Base-by-base conservation (phyloP, 2,329 filamentous ascomycete species). In the Epichloe gansuensis region DNA sequence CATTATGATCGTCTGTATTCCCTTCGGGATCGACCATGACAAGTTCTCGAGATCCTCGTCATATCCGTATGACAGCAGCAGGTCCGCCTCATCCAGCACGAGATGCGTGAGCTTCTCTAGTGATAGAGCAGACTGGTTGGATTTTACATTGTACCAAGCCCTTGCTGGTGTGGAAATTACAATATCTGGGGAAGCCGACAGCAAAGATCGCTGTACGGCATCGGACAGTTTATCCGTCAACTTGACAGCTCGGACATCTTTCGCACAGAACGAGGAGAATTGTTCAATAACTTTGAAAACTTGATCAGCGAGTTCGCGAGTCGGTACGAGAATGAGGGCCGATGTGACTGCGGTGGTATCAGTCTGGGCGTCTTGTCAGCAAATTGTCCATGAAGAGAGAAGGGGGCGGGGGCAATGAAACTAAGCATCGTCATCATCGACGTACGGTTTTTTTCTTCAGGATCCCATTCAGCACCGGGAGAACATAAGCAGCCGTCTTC, bases 401-500 rank as follows among this genome's bases (percentile, higher is more conserved):
- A 21, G 17, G 2, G 17, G 17, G 17, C 17, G n/a, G 5, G 13
- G n/a, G n/a, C 6, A n/a, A 31, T 4, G 27, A 44, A 11, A 38
- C 5, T 15, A 11, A 17, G 21, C 17, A 39, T 43, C 40, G 25
- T n/a, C 31, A 31, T 25, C 36, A 15, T 42, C 23, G 25, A 57
- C 70, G 17, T 66, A 84, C 81, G 60, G 77, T 70, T 69, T 95
- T 95, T 58, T 81, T 80, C 64, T 85, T 87, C 52, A 98, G 71
- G 55, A 95, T 87, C 38, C 80, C 79, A 59, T 95, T 86, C 15
- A 98, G 71, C n/a, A 95, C 77, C 1, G 93, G 93, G 42, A 98
- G 76, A 6, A 95, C 74, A 65, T 97, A 97, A 48, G 93, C 91
- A n/a, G 89, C 89, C 11, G 93, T 98, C 75, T 98, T 98, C 59